Evolutionary conservation across 2,329 filamentous ascomycete species (phyloP), one percentile per base, ranked within the genome.

Genomic region (Botrytis elliptica): DNA sequence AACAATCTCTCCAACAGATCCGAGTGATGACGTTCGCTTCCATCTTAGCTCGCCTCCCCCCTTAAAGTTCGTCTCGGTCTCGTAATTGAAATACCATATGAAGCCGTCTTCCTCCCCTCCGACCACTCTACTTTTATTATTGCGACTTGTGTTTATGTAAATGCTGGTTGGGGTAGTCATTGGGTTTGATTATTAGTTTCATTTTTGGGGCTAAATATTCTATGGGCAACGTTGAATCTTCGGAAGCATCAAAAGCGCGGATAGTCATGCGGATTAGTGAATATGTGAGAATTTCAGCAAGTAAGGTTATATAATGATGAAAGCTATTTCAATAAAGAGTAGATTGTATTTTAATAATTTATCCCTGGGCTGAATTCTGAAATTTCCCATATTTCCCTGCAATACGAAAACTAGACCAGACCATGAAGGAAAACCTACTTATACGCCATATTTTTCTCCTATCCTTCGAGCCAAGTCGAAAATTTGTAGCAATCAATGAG

Each of bases 41-140:
- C 12, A 55, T 55, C 12, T 55, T n/a, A n/a, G 49, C 25, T 16
- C 49, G 5, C 25, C 25, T 25, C 49, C 10, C 2, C 4, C 22
- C 25, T 25, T 25, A 55, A 16, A 55, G 22, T 12, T 6, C 73
- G 75, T 57, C 77, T 74, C 71, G 77, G 75, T 22, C 14, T 70
- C 22, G 74, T 75, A 7, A 74, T 74, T 44, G 74, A 79, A 55
- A 72, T 79, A 20, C 76, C 76, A 18, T 79, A 74, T 65, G 63
- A 73, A n/a, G 77, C 73, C 29, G 72, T 70, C 42, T 79, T 79
- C 62, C 36, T 78, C n/a, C 66, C 76, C 60, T 79, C 75, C 73
- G 77, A 79, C 33, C 75, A 74, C 25, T 77, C 78, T 14, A 77
- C 74, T 69, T 79, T 76, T 64, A 70, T 77, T 25, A 79, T 74